Percentiles rank a stretch among this genome's conserved stretches.
Conservation (phyloP, 345 rosid species). For the Brassica juncea region DNA sequence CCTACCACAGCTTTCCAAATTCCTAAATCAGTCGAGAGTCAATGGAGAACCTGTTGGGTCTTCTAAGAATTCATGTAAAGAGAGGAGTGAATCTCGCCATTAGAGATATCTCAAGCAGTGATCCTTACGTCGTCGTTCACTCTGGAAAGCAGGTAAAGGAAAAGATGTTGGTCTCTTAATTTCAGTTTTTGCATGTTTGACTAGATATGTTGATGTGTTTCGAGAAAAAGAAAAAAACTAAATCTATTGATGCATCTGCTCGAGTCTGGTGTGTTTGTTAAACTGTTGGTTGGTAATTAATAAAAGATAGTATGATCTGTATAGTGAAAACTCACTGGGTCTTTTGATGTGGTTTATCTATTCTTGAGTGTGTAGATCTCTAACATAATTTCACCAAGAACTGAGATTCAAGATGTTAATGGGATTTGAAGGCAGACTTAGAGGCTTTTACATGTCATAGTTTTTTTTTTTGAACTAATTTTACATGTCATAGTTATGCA, state of each 20-base stretch:
- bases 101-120: constrained; percentile 77
- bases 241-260: no score
- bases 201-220: not conserved
- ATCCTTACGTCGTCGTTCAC: constrained; percentile 69
- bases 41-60: constrained; percentile 79
- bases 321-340: not conserved
- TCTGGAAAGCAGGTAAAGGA: constrained; percentile 65
- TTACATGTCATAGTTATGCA: no score
- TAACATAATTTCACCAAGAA: not conserved
- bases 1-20: no score
- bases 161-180: not conserved
- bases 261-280: no score
- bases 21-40: not conserved
- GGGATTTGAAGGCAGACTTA: not conserved
- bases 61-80: constrained; percentile 65
- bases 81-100: constrained; percentile 84
- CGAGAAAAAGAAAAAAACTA: no score
- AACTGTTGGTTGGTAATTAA: no score
- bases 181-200: not conserved
- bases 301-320: not conserved
- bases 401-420: not conserved
- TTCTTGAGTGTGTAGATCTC: not conserved
- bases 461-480: no score
- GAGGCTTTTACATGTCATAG: no score
- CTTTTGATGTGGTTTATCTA: not conserved